A percentile compares a stretch with the other conserved stretches of the same genome.
phyloP scores from a whole-genome alignment of 202 grass and related monocot genomes.

The Elaeis oleifera region DNA sequence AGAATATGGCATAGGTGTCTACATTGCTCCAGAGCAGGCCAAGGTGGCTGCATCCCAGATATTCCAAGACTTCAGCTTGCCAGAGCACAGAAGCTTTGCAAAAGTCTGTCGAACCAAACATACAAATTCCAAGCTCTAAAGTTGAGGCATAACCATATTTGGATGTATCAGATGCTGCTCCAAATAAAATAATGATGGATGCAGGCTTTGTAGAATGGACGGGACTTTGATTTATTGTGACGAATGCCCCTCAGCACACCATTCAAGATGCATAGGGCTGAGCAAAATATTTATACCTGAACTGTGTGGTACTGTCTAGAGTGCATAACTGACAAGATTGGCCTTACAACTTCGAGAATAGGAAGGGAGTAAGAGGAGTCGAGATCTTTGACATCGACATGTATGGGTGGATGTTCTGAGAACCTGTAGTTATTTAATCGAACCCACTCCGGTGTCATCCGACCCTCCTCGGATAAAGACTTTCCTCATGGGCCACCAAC shows the following conservation, averaged over 20 bases:
- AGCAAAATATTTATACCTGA: slow-evolving; percentile 75
- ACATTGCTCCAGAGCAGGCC: slow-evolving; percentile 15
- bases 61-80: slow-evolving; percentile 28
- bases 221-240: slow-evolving; percentile 94
- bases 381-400: slow-evolving; percentile 65
- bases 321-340: slow-evolving; percentile 70
- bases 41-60: slow-evolving; percentile 39
- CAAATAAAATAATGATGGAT: slow-evolving; percentile 94
- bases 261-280: slow-evolving; percentile 92
- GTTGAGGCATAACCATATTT: slow-evolving; percentile 30
- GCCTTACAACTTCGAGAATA: slow-evolving; percentile 52
- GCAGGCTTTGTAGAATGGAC: slow-evolving; percentile 90
- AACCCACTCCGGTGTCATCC: no score
- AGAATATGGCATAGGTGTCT: slow-evolving; percentile 44
- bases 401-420: slow-evolving; percentile 53
- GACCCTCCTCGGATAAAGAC: no score
- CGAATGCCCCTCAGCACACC: slow-evolving; percentile 82
- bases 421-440: slow-evolving; percentile 67
- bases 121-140: slow-evolving; percentile 12
- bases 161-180: slow-evolving; percentile 31
- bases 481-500: no score
- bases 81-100: slow-evolving; percentile 33
- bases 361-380: slow-evolving; percentile 81
- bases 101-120: slow-evolving; percentile 11
- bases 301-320: slow-evolving; percentile 88